Evolutionary conservation across 495 filamentous ascomycete genomes (phyloP).

Genomic region (Aspergillus affinis): DNA sequence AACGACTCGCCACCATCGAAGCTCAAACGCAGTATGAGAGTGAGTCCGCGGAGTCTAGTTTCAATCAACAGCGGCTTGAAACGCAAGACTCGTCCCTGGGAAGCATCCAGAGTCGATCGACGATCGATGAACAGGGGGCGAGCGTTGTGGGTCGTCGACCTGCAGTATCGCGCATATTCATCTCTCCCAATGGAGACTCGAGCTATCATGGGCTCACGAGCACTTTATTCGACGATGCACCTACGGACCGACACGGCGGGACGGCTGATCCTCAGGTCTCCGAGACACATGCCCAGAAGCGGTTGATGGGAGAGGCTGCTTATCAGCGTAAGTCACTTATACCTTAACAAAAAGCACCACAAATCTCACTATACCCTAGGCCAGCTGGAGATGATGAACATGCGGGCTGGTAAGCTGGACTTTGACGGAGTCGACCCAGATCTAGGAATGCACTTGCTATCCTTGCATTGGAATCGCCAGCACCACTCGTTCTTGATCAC

Average conservation of each 20-base stretch:
- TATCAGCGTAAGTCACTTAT: constrained; percentile 25
- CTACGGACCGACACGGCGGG: constrained; percentile 15
- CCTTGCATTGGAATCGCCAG: constrained; percentile 41
- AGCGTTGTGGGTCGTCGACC: constrained; percentile 6
- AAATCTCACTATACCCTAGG: constrained; percentile 10
- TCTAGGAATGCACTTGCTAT: constrained; percentile 40
- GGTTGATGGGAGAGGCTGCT: constrained; percentile 28
- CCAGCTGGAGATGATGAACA: constrained; percentile 31
- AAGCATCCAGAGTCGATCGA: too few species aligned
- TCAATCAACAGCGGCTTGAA: too few species aligned
- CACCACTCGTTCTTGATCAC: constrained; percentile 33
- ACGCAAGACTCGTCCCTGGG: too few species aligned
- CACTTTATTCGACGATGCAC: constrained; percentile 31
- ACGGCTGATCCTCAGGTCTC: constrained; percentile 11
- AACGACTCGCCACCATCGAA: not conserved
- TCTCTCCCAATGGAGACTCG: constrained; percentile 27
- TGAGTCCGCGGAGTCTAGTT: not conserved
- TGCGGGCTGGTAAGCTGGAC: constrained; percentile 31
- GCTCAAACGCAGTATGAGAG: not conserved
- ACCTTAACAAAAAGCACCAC: too few species aligned
- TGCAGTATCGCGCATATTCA: constrained; percentile 23
- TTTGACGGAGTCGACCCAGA: constrained; percentile 44
- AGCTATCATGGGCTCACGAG: constrained; percentile 36
- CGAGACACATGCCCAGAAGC: constrained; percentile 20
- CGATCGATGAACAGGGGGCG: not conserved